Conservation (phyloP, 2,329 filamentous ascomycete genomes). For the Colletotrichum tanaceti region DNA sequence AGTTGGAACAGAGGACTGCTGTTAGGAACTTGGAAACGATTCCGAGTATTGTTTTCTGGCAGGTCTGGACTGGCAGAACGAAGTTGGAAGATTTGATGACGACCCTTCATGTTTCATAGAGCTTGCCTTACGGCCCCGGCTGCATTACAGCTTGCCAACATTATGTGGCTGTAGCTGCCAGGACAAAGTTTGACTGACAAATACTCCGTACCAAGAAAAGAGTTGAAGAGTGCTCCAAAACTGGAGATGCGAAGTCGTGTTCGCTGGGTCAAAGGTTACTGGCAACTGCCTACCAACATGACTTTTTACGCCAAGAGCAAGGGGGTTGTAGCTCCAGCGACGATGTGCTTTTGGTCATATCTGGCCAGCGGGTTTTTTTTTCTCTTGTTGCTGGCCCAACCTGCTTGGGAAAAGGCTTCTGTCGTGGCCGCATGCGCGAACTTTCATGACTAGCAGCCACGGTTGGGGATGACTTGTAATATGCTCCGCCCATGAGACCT, state of each 20-base stretch:
- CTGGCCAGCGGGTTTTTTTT: too few relatives aligned
- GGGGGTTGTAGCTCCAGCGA: not conserved
- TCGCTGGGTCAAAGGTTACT: too few relatives aligned
- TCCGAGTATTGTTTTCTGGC: not conserved
- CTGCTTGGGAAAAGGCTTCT: too few relatives aligned
- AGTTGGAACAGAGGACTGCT: not conserved
- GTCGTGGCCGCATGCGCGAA: not conserved
- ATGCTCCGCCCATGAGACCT: not conserved
- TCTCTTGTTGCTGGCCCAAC: too few relatives aligned
- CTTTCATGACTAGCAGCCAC: not conserved
- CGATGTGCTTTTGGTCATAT: too few relatives aligned
- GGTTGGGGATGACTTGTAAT: not conserved
- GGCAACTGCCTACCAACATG: too few relatives aligned
- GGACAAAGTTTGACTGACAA: not conserved
- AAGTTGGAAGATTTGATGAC: not conserved
- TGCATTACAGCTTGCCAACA: not conserved
- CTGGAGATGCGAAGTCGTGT: too few relatives aligned
- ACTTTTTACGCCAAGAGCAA: not conserved
- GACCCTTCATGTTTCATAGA: too few relatives aligned
- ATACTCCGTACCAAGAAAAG: not conserved
- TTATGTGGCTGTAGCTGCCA: fast-evolving
- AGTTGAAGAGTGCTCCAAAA: not conserved
- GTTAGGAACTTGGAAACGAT: not conserved
- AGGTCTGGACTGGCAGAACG: not conserved
- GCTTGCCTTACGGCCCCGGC: too few relatives aligned